Conservation (phyloP, 176 grass and related monocot species). For the Lolium rigidum region DNA sequence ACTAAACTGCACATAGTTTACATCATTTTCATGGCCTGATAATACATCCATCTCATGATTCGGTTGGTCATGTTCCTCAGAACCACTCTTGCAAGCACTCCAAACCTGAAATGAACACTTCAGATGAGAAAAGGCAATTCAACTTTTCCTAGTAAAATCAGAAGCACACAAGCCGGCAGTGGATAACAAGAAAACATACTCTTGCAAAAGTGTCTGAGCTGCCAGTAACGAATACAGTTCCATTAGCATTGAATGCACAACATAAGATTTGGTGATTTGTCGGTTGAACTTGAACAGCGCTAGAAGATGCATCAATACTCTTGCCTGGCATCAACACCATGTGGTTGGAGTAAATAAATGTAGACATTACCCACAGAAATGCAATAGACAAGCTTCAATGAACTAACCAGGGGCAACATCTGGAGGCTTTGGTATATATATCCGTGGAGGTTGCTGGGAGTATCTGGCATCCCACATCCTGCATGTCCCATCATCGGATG, state of each 20-base stretch:
- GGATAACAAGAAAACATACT: slow-evolving; percentile 56
- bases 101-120: slow-evolving; percentile 80
- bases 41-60: slow-evolving; percentile 98
- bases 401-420: slow-evolving; percentile 85
- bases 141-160: slow-evolving; percentile 39
- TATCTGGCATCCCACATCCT: slow-evolving; percentile 97
- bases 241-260: slow-evolving; percentile 98
- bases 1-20: slow-evolving; percentile 99
- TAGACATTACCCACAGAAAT: slow-evolving; percentile 10
- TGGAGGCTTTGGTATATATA: slow-evolving; percentile 93
- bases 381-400: slow-evolving; percentile 41
- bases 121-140: slow-evolving; percentile 45
- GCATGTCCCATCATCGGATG: slow-evolving; percentile 99
- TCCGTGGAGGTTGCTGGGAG: slow-evolving; percentile 69
- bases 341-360: slow-evolving; percentile 35
- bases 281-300: slow-evolving; percentile 60
- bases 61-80: slow-evolving; percentile 79
- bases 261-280: slow-evolving; percentile 91
- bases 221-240: slow-evolving; percentile 97
- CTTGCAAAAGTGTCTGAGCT: slow-evolving; percentile 96
- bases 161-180: slow-evolving; percentile 30
- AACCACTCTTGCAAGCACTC: slow-evolving; percentile 89
- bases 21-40: slow-evolving; percentile 99
- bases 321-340: slow-evolving; percentile 68
- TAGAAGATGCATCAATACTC: slow-evolving; percentile 85